These are phyloP conservation scores for Stipa capillata DNA, from an alignment of 176 grass and related monocot genomes.

Conservation along the genomic window DNA sequence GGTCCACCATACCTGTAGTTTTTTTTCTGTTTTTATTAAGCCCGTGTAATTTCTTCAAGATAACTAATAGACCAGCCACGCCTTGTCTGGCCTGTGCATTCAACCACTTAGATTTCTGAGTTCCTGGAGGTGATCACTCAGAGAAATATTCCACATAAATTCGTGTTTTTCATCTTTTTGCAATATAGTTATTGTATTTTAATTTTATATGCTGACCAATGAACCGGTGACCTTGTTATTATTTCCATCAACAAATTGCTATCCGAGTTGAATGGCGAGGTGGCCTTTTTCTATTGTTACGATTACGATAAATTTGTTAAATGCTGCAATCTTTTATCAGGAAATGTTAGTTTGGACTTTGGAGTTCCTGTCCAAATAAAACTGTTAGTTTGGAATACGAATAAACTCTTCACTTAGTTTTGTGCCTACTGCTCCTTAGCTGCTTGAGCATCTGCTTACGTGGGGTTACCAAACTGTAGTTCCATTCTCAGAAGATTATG, in stretches of 20 bases:
- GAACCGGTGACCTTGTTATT: not conserved
- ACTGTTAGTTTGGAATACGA: not conserved
- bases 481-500: not conserved
- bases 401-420: not conserved
- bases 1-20: too few species aligned
- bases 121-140: not conserved
- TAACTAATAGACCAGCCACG: not conserved
- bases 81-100: not conserved
- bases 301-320: too few species aligned
- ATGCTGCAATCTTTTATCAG: too few species aligned
- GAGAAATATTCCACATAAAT: not conserved
- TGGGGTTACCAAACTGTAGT: not conserved
- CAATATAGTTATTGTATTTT: not conserved
- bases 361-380: not conserved
- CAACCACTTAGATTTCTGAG: not conserved
- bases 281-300: too few species aligned
- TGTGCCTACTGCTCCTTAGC: not conserved
- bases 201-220: not conserved
- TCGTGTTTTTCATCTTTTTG: not conserved
- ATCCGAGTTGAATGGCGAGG: not conserved
- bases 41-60: not conserved
- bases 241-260: not conserved
- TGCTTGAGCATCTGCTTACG: not conserved
- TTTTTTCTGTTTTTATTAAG: not conserved
- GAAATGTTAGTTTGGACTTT: not conserved